Base-by-base conservation (phyloP, 305 asterid species). In the Fraxinus angustifolia region DNA sequence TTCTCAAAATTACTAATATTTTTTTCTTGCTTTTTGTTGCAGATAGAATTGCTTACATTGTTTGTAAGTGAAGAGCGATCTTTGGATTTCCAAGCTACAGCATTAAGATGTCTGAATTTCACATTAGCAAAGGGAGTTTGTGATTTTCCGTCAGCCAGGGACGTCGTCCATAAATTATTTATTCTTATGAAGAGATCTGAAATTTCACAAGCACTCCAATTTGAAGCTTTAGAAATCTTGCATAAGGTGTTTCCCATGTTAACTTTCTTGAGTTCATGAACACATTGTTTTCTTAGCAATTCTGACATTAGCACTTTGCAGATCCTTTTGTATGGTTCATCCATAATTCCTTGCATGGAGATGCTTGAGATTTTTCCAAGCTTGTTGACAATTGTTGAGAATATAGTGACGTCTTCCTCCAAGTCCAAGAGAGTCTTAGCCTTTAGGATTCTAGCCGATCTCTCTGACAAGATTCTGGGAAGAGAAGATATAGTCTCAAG, bases 11-110 rank as follows among this genome's bases (percentile, higher is more conserved):
- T 42, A n/a, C 79, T 77, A 42, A 10, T 70, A 17, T 83, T 26
- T 71, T 35, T 10, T 80, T 74, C 74, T 31, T 81, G 42, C 84
- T 79, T 76, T 87, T 88, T 56, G 72, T 74, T 85, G 84, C 89
- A 93, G 92, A 38, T 91, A 68, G 94, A 92, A 75, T 85, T 93
- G 87, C 91, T 95, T 83, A 19, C 85, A 35, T 70, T 82, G 53
- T 93, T 90, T 87, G 82, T 89, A 72, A 87, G 83, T 70, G 88
- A 90, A 79, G 93, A 90, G 58, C 86, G 80, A 83, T 85, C 91
- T 88, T 80, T 89, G 84, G 82, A 71, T 82, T 26, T 92, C 86
- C 94, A 90, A 91, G 87, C 83, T 45, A 85, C 89, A 71, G 89
- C 95, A 19, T 83, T 95, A 77, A 87, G 84, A 87, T 93, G 98